A percentile compares a stretch with the other conserved stretches of the same genome.
phyloP scores from a whole-genome alignment of 139 green algal species.

The Chlamydomonas sphaeroides region DNA sequence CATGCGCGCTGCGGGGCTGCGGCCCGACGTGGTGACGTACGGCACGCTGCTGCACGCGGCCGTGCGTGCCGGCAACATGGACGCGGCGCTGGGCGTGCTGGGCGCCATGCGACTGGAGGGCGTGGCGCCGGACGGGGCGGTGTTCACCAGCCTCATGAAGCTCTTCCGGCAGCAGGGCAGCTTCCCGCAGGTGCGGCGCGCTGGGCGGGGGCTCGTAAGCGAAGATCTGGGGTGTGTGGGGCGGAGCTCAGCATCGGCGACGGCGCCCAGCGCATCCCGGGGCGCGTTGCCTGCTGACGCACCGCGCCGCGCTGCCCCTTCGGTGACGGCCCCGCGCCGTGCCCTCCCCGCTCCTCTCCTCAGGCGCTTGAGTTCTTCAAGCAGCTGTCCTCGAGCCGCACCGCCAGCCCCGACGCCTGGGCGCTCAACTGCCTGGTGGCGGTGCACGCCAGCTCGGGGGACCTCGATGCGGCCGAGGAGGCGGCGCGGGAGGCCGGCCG shows the following conservation, averaged over 20 bases:
- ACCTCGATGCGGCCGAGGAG: conserved; percentile 65
- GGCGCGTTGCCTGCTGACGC: no score
- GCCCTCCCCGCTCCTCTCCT: background rate
- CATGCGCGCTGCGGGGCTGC: conserved; percentile 20
- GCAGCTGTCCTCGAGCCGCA: conserved; percentile 48
- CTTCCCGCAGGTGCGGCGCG: conserved; percentile 11
- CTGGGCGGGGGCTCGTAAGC: no score
- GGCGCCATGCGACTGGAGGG: conserved; percentile 42
- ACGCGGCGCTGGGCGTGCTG: conserved; percentile 52
- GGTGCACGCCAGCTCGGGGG: conserved; percentile 54
- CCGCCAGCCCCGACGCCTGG: conserved; percentile 49
- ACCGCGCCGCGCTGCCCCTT: no score
- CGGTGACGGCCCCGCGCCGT: no score
- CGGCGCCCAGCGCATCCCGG: no score
- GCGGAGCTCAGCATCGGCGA: no score
- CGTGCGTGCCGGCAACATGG: conserved; percentile 33
- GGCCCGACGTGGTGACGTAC: conserved; percentile 49
- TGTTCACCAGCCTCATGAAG: conserved; percentile 63
- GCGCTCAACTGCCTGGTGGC: conserved; percentile 65
- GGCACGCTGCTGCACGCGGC: conserved; percentile 61
- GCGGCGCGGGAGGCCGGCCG: conserved; percentile 39
- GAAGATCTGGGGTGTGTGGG: no score
- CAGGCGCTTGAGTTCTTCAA: conserved; percentile 61
- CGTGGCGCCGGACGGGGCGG: conserved; percentile 51
- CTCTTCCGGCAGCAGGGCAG: conserved; percentile 18